These are phyloP conservation scores for Rhododendron ferrugineum DNA, from an alignment of 148 eudicot genomes.

Conservation along the genomic window DNA sequence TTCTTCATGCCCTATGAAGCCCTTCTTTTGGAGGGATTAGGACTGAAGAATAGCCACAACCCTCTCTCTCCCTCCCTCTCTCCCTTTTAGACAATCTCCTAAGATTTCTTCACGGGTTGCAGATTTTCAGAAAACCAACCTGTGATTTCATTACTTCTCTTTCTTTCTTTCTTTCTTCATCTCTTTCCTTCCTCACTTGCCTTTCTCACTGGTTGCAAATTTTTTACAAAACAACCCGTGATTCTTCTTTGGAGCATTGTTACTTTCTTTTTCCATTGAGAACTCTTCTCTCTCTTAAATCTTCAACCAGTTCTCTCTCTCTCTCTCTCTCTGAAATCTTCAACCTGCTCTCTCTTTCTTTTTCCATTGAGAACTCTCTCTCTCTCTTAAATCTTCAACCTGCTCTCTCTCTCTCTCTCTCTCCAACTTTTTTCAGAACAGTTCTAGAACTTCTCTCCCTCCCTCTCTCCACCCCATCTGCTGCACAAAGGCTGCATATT, in stretches of 20 bases:
- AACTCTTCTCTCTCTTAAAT: background rate
- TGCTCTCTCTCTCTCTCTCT: background rate
- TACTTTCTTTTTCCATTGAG: slow-evolving; percentile 1
- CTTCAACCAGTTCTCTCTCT: background rate
- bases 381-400: too few relatives aligned
- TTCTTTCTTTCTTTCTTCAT: background rate
- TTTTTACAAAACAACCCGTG: slow-evolving; percentile 25
- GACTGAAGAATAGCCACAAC: slow-evolving; percentile 9
- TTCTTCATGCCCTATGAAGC: slow-evolving; percentile 41
- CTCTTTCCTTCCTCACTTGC: background rate
- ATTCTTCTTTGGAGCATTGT: slow-evolving; percentile 17
- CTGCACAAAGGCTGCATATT: slow-evolving; percentile 54
- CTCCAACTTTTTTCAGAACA: background rate
- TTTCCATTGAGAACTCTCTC: too few relatives aligned
- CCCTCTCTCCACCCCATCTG: background rate
- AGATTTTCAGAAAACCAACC: slow-evolving; percentile 9
- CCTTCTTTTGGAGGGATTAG: slow-evolving; percentile 48
- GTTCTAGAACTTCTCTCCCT: background rate
- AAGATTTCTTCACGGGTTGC: slow-evolving; percentile 14
- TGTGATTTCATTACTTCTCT: slow-evolving; percentile 10
- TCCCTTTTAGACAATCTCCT: slow-evolving; percentile 10
- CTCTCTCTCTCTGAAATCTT: background rate
- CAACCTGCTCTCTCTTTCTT: background rate
- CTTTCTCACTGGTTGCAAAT: slow-evolving; percentile 27
- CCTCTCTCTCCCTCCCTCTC: background rate